phyloP scores from a whole-genome alignment of 805 yeast species.

The Blastobotrys robertii region DNA sequence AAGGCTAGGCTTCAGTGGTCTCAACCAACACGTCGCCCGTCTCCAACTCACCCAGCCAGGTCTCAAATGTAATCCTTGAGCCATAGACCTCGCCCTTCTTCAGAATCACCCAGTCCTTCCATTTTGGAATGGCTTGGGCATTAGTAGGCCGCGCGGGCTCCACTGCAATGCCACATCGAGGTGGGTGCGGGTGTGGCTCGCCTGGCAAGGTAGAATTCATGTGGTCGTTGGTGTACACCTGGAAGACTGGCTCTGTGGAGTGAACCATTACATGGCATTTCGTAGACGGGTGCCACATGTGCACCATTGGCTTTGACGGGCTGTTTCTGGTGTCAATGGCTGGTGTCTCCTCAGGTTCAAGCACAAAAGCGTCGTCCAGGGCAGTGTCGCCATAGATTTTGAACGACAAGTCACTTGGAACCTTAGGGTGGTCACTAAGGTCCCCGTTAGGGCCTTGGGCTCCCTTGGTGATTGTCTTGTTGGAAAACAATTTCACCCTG shows the following conservation, averaged over 20 bases:
- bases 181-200: slow-evolving; percentile 18
- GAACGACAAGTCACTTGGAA: slow-evolving; percentile 15
- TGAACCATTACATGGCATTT: slow-evolving; percentile 33
- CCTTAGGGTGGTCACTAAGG: slow-evolving; percentile 17
- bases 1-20: too few relatives aligned
- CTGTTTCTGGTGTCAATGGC: slow-evolving; percentile 39
- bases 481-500: slow-evolving; percentile 31
- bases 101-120: slow-evolving; percentile 41
- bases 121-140: slow-evolving; percentile 39
- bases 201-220: slow-evolving; percentile 28
- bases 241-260: slow-evolving; percentile 60
- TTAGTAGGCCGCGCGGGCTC: slow-evolving; percentile 53
- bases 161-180: slow-evolving; percentile 47
- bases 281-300: slow-evolving; percentile 38
- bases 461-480: slow-evolving; percentile 36
- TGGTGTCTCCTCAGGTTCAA: slow-evolving; percentile 16
- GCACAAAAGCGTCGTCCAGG: slow-evolving; percentile 42
- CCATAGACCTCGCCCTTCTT: slow-evolving; percentile 47
- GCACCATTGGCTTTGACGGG: slow-evolving; percentile 31
- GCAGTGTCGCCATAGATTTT: slow-evolving; percentile 27
- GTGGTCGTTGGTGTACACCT: slow-evolving; percentile 53
- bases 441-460: slow-evolving; percentile 36
- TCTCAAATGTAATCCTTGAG: slow-evolving; percentile 28
- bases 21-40: too few relatives aligned
- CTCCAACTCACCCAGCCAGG: slow-evolving; percentile 15